Base-by-base conservation (phyloP, 352 stramenopile species). In the Pythium sukuiense region DNA sequence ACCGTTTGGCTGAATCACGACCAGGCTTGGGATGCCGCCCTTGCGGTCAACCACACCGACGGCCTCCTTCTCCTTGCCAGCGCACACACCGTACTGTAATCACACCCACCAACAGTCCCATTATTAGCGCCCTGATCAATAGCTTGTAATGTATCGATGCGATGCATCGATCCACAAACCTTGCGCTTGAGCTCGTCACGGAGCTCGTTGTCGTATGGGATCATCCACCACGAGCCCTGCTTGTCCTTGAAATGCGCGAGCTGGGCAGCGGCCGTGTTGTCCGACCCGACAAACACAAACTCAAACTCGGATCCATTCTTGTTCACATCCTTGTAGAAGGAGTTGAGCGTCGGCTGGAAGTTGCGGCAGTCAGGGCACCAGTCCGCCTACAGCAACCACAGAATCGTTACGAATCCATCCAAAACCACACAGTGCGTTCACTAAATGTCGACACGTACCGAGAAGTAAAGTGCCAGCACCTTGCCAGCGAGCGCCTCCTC, bases 281-380 rank as follows among this genome's bases (percentile, higher is more conserved):
- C 86, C 48, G 87, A 96, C 52, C 87, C 69, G 1, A 96, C 77
- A 63, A 96, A 92, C 9, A 96, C 80, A 39, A 96, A 65, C 63
- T 94, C 87, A 33, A 96, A 39, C 37, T 71, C 49, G 13, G 78
- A 59, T 14, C 30, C 70, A 2, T 80, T 48, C 20, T 61, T 76
- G 55, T 86, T 78, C 48, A 77, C 76, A 9, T 76, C 54, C 60
- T 76, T 58, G 72, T 92, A 92, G 65, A 92, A 94, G 11, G 55
- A 63, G 66, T 94, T 96, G 30, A 96, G 72, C 55, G 70, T 61
- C 43, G 87, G 87, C 62, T 92, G 84, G 73, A 96, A 94, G 37
- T 63, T 70, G 61, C 83, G 84, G 76, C 87, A 96, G 69, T 94
- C 79, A 2, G 85, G 84, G 56, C 87, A 96, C 87, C 87, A 94